Base-by-base conservation (phyloP, 331 rosid species). In the Acacia concinna region DNA sequence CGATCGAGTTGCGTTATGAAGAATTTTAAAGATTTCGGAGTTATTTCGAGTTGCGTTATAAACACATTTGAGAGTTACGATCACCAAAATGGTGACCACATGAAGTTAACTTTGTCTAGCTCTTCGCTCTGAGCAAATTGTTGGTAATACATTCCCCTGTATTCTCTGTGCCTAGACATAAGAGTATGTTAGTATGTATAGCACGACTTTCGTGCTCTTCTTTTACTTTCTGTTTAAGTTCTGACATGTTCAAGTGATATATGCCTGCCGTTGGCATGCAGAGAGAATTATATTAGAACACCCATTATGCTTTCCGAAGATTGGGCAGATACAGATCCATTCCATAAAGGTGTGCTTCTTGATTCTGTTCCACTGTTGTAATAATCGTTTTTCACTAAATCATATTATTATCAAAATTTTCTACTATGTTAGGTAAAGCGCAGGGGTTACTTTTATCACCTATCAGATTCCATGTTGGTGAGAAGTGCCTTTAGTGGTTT, bases 391-490 rank as follows among this genome's bases (percentile, higher is more conserved):
- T 44, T 79, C 34, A 72, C 14, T 35, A 17, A 51, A 17, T 35
- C 32, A 64, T 64, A 69, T 74, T 78, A 52, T 23, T 83, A 18
- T 66, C 38, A 20, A 21, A 28, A 37, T 37, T 5, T 63, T 8
- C 1, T 21, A 1, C 0, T 67, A 23, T 52, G 73, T 7, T 77
- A 86, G 90, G 96, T 95, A 47, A 80, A 82, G 84, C 89, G 93
- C 63, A 81, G 25, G 43, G 89, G 87, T 38, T n/a, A 37, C 79
- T 84, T 76, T 43, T 95, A 91, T 83, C 88, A 80, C 75, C 79
- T 95, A 54, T 77, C 93, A 8, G 94, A 92, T 78, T 90, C 90
- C 70, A 80, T 95, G 91, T 17, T 43, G 25, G 81, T 84, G 75
- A 88, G 68, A 80, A 78, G 77, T 73, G 94, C 91, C 20, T 91